Conservation (phyloP, 2,329 filamentous ascomycete genomes). For the Paecilomyces sp. region DNA sequence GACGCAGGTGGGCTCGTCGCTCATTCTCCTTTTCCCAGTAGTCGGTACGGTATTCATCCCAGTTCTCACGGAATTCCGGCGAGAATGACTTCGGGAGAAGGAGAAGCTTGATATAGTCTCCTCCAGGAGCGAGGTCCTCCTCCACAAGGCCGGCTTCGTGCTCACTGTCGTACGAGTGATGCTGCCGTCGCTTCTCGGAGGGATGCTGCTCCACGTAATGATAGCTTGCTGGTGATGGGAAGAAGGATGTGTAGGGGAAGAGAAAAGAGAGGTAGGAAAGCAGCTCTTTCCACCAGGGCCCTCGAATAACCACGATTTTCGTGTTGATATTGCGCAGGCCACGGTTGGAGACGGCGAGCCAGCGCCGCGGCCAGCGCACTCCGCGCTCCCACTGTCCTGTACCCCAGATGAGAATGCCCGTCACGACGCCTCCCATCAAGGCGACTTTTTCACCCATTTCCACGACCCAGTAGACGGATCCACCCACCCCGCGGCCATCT, state of each 20-base stretch:
- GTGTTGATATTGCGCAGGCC: constrained; percentile 89
- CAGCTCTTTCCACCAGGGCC: constrained; percentile 73
- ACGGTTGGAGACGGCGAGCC: constrained; percentile 82
- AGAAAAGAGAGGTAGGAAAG: constrained; percentile 68
- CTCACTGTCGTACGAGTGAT: constrained; percentile 50
- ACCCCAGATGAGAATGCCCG: constrained; percentile 79
- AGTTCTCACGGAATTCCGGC: constrained; percentile 89
- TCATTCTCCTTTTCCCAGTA: constrained; percentile 98
- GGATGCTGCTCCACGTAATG: constrained; percentile 62
- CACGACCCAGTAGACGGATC: constrained; percentile 92
- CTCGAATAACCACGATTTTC: constrained; percentile 84
- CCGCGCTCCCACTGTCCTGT: constrained; percentile 96
- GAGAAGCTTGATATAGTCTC: constrained; percentile 85
- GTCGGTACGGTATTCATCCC: constrained; percentile 87
- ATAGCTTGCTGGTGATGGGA: constrained; percentile 61
- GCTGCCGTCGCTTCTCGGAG: constrained; percentile 31
- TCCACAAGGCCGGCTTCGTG: constrained; percentile 60
- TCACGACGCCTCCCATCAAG: constrained; percentile 84
- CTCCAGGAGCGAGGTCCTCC: constrained; percentile 83
- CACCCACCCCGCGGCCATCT: constrained; percentile 83
- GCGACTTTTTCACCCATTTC: constrained; percentile 86
- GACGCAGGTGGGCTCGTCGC: constrained; percentile 65
- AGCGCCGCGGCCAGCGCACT: constrained; percentile 85
- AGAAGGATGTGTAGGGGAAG: constrained; percentile 67
- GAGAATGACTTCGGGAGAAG: constrained; percentile 92